Evolutionary conservation across 139 green algal genomes (phyloP).

Genomic region (Nannochloris sp.): DNA sequence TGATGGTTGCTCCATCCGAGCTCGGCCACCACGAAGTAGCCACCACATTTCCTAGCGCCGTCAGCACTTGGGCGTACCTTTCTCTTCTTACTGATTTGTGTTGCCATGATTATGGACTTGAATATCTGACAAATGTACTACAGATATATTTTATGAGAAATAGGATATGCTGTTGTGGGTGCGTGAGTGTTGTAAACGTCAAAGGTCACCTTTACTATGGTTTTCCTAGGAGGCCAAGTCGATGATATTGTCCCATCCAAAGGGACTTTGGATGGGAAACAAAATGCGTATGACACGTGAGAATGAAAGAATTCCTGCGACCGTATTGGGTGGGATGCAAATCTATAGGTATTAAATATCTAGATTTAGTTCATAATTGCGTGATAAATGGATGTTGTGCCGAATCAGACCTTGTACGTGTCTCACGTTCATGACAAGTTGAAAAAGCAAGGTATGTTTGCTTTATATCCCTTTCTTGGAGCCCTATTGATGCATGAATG

Average conservation of each 20-base stretch:
- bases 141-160: constrained; percentile 3
- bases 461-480: background rate
- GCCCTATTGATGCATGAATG: background rate
- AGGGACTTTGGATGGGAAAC: no score
- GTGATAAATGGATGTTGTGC: constrained; percentile 45
- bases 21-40: background rate
- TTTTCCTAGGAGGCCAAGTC: no score
- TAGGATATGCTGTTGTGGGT: background rate
- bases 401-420: constrained; percentile 91
- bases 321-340: no score
- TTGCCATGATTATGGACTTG: constrained; percentile 25
- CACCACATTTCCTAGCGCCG: background rate
- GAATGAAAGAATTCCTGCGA: no score
- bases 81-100: constrained; percentile 43
- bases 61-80: constrained; percentile 23
- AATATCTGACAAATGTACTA: background rate
- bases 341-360: background rate
- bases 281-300: no score
- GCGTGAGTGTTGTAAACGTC: background rate
- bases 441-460: constrained; percentile 76
- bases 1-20: no score
- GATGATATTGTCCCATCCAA: no score
- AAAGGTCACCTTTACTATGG: background rate
- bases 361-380: background rate
- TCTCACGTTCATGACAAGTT: constrained; percentile 93